A percentile compares a stretch with the other conserved stretches of the same genome.
These are phyloP conservation scores for Leucocoprinus sp. DNA, from an alignment of 768 basidiomycete genomes.

Conservation along the genomic window DNA sequence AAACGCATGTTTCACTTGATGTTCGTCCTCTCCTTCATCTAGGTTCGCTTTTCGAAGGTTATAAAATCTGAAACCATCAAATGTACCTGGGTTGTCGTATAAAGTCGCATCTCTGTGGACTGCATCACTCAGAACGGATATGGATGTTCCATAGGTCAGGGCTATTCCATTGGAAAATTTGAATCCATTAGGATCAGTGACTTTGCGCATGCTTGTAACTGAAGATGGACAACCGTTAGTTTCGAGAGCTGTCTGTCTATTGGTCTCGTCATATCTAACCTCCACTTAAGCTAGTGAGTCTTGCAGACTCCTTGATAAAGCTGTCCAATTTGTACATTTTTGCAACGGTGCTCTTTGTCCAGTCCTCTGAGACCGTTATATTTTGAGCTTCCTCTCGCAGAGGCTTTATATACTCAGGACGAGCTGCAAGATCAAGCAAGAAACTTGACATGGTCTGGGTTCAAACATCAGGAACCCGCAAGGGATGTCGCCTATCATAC, in stretches of 20 bases:
- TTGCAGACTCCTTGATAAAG: conserved; percentile 29
- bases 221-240: conserved; percentile 5
- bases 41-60: conserved; percentile 3
- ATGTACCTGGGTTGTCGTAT: not conserved
- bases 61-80: conserved; percentile 7
- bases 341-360: conserved; percentile 23
- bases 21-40: not conserved
- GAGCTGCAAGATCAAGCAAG: conserved; percentile 25
- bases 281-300: conserved; percentile 5
- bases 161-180: conserved; percentile 35
- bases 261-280: not conserved
- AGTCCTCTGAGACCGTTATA: conserved; percentile 24
- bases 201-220: conserved; percentile 27
- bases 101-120: conserved; percentile 3
- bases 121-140: conserved; percentile 13
- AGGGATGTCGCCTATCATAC: conserved; percentile 7
- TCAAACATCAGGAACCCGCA: not conserved
- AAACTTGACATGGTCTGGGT: conserved; percentile 25
- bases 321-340: conserved; percentile 35
- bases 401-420: conserved; percentile 22
- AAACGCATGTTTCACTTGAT: conserved; percentile 8
- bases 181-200: conserved; percentile 24
- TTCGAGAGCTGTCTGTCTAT: too few species aligned
- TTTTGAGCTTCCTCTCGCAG: conserved; percentile 33
- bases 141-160: conserved; percentile 10